These are phyloP conservation scores for Phytophthora palmivora DNA, from an alignment of 352 stramenopile species.

Conservation along the genomic window DNA sequence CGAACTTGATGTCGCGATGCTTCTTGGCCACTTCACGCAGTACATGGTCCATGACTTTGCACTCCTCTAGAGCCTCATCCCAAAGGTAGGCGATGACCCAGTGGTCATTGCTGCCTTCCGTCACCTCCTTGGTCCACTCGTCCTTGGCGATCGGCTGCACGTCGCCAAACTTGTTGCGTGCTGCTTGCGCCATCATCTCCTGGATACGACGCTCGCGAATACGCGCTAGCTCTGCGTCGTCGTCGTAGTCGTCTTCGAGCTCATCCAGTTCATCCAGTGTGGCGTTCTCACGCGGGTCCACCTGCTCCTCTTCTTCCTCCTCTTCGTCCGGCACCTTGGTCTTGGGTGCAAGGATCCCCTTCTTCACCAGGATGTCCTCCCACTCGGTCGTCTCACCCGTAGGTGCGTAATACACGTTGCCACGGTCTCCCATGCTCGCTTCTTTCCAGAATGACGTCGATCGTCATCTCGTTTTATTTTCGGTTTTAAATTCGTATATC, in stretches of 20 bases:
- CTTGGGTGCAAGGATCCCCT: constrained; percentile 89
- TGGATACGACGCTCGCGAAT: constrained; percentile 88
- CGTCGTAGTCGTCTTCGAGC: constrained; percentile 90
- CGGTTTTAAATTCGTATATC: too few species aligned
- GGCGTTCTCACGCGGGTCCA: constrained; percentile 77
- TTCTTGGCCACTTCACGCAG: constrained; percentile 84
- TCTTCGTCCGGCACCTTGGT: constrained; percentile 87
- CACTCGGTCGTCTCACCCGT: constrained; percentile 91
- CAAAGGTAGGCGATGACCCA: constrained; percentile 93
- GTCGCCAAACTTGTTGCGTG: constrained; percentile 90
- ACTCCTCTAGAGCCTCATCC: constrained; percentile 89
- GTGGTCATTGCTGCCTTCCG: constrained; percentile 85
- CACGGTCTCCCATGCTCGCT: constrained; percentile 68
- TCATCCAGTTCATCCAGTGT: constrained; percentile 89
- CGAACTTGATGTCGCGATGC: constrained; percentile 93
- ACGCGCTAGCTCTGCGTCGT: constrained; percentile 75
- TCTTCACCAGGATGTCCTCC: constrained; percentile 92
- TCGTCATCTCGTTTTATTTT: neutral
- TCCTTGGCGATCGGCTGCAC: constrained; percentile 92
- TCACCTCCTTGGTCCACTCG: constrained; percentile 94
- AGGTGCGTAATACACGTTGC: constrained; percentile 85
- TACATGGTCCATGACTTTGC: constrained; percentile 91
- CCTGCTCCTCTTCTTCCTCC: constrained; percentile 75
- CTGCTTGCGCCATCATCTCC: constrained; percentile 86
- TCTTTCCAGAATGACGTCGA: constrained; percentile 18